These are phyloP conservation scores for Aegilops umbellulata DNA, from an alignment of 176 grass and related monocot genomes.

Conservation along the genomic window DNA sequence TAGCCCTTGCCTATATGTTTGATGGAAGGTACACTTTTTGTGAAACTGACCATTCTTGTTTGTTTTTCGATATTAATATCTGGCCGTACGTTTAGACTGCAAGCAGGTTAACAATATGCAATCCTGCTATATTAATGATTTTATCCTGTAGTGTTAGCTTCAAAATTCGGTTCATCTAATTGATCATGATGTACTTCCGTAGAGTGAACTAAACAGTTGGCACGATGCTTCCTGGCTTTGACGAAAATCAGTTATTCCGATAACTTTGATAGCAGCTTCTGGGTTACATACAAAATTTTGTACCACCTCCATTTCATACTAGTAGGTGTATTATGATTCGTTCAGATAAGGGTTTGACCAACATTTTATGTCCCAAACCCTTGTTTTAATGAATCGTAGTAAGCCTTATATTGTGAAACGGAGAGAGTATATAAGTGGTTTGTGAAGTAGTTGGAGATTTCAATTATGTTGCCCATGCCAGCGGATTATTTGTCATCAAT, in stretches of 20 bases:
- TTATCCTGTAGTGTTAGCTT: conserved; percentile 18
- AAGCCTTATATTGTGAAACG: not conserved
- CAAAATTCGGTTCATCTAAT: conserved; percentile 5
- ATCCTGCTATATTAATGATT: not conserved
- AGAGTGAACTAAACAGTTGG: not conserved
- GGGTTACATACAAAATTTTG: not conserved
- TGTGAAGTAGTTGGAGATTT: conserved; percentile 9
- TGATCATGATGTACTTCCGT: conserved; percentile 5
- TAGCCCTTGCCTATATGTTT: conserved; percentile 99
- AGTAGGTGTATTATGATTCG: not conserved
- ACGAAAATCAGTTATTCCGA: not conserved
- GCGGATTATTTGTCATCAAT: not conserved
- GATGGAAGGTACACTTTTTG: conserved; percentile 79
- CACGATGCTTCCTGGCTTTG: conserved; percentile 5
- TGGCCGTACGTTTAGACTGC: conserved; percentile 2
- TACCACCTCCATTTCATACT: not conserved
- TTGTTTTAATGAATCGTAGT: not conserved
- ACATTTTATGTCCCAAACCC: not conserved
- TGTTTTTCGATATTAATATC: not conserved
- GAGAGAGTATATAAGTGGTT: not conserved
- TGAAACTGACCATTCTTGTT: not conserved
- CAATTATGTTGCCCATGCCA: not conserved
- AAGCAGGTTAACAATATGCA: not conserved
- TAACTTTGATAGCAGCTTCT: not conserved
- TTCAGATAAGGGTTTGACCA: not conserved